Conservation (phyloP, 2,329 filamentous ascomycete genomes). For the Neofusicoccum ribis region DNA sequence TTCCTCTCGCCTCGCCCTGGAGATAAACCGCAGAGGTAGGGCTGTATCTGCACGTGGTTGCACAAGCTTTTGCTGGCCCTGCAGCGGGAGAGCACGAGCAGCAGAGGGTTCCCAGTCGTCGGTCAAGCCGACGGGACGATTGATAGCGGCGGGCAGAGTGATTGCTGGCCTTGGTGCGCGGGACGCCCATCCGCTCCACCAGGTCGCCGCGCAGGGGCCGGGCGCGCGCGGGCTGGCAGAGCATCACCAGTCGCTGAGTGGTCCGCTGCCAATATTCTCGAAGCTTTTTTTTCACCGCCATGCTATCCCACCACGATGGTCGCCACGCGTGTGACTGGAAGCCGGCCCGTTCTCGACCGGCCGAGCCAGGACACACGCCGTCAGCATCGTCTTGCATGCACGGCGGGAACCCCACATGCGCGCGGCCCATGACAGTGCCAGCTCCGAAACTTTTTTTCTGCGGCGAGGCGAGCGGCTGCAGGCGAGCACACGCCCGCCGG, state of each 20-base stretch:
- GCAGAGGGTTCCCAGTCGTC: neutral
- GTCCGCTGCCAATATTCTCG: neutral
- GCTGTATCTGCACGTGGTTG: conserved; percentile 7
- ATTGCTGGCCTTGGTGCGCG: neutral
- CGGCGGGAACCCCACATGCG: conserved; percentile 5
- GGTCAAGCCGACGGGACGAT: neutral
- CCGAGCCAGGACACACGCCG: conserved; percentile 2
- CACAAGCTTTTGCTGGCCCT: neutral
- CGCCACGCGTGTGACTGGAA: conserved; percentile 10
- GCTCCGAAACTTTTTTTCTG: conserved; percentile 1
- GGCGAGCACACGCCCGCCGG: neutral
- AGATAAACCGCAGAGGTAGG: neutral
- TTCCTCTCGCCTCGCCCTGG: neutral
- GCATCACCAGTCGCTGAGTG: neutral
- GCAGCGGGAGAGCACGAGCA: neutral
- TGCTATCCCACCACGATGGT: conserved; percentile 4
- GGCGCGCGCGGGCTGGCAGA: neutral
- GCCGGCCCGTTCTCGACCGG: conserved; percentile 16
- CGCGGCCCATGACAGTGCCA: neutral
- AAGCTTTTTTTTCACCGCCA: conserved; percentile 14
- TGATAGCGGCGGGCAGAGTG: neutral
- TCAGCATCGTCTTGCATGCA: conserved; percentile 1
- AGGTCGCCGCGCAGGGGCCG: neutral
- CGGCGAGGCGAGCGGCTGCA: neutral
- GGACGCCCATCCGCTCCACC: neutral